These are phyloP conservation scores for Penicillium olsonii DNA, from an alignment of 2,329 filamentous ascomycete species.

Conservation along the genomic window DNA sequence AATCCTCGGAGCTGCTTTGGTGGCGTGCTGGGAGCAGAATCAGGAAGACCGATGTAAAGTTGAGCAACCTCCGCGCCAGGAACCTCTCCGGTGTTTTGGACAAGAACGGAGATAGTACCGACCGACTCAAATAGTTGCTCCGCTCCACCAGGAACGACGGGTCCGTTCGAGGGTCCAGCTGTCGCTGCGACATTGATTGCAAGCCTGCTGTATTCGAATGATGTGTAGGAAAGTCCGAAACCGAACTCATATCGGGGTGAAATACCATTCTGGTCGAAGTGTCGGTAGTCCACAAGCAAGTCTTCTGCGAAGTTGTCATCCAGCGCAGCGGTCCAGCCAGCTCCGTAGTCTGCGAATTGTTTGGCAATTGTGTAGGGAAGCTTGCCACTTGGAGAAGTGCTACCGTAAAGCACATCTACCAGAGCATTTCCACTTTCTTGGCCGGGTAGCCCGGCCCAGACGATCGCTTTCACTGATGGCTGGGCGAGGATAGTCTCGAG, in stretches of 20 bases:
- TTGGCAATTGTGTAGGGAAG: conserved; percentile 64
- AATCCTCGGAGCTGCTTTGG: conserved; percentile 52
- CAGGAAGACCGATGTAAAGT: conserved; percentile 56
- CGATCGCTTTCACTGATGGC: conserved; percentile 63
- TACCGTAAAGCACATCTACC: conserved; percentile 49
- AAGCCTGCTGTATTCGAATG: conserved; percentile 52
- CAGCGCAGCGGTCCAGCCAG: conserved; percentile 12
- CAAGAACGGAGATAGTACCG: conserved; percentile 47
- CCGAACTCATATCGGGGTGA: conserved; percentile 58
- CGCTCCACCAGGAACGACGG: conserved; percentile 47
- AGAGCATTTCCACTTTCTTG: conserved; percentile 52
- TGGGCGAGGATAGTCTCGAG: conserved; percentile 65
- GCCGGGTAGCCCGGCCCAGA: conserved; percentile 66
- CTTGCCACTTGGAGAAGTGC: conserved; percentile 52
- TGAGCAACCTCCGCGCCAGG: conserved; percentile 56
- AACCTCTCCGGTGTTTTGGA: conserved; percentile 54
- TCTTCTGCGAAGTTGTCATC: conserved; percentile 52
- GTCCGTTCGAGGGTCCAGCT: conserved; percentile 25
- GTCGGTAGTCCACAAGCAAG: conserved; percentile 57
- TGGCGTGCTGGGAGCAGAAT: conserved; percentile 15
- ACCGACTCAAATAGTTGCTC: conserved; percentile 56
- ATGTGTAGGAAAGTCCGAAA: conserved; percentile 59
- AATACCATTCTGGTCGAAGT: conserved; percentile 54
- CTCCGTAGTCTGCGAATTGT: conserved; percentile 54
- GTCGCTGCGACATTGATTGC: conserved; percentile 51